Evolutionary conservation across 805 yeast genomes (phyloP).

Genomic region (Saccharomycopsis sp.): DNA sequence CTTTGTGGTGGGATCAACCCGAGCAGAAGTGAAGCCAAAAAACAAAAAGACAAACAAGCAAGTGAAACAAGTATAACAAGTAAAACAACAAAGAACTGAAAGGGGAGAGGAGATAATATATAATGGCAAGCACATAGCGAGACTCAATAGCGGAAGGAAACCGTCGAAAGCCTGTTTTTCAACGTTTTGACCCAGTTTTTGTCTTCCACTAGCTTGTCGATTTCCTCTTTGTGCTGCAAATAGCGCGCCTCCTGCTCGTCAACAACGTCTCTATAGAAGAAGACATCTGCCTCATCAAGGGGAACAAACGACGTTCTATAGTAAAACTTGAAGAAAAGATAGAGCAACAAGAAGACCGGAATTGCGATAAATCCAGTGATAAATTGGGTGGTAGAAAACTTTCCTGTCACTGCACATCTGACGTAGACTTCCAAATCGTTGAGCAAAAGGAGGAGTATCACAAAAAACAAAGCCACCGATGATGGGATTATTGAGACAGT

Average conservation of each 20-base stretch:
- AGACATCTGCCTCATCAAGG: conserved; percentile 35
- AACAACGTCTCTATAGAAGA: conserved; percentile 38
- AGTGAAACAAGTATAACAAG: background rate
- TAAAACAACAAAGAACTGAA: background rate
- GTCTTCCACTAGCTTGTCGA: background rate
- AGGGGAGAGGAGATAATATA: background rate
- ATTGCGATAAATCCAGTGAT: conserved; percentile 76
- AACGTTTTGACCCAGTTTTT: background rate
- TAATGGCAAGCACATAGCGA: background rate
- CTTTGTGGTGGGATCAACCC: background rate
- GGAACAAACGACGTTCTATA: conserved; percentile 19
- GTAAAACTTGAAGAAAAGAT: conserved; percentile 31
- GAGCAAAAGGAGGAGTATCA: conserved; percentile 49
- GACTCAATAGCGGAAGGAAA: background rate
- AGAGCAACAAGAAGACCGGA: conserved; percentile 34
- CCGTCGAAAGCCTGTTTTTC: background rate
- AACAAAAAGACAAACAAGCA: background rate
- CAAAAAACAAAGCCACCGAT: conserved; percentile 47
- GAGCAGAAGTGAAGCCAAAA: background rate
- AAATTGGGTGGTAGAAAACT: conserved; percentile 56
- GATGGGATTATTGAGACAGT: conserved; percentile 67
- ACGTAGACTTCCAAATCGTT: conserved; percentile 72
- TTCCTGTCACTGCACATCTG: conserved; percentile 31
- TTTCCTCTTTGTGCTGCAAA: conserved; percentile 6
- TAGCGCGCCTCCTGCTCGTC: conserved; percentile 34